Conservation (phyloP, 495 filamentous ascomycete species). For the Neurospora terricola region DNA sequence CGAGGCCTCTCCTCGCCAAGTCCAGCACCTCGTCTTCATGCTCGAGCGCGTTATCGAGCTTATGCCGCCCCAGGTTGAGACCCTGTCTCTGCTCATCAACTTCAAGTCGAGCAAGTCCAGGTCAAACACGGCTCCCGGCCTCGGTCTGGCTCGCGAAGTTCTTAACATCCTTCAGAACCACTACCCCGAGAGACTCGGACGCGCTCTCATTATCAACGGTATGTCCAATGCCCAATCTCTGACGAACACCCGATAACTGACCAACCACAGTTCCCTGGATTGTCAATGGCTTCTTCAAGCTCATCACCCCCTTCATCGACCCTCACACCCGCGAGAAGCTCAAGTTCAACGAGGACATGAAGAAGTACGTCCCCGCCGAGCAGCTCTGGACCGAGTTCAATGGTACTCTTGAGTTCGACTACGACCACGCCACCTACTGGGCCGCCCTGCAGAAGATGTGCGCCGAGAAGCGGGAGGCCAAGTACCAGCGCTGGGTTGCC, state of each 20-base stretch:
- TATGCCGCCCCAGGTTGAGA: slow-evolving; percentile 79
- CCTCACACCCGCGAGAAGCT: slow-evolving; percentile 84
- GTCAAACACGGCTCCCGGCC: slow-evolving; percentile 62
- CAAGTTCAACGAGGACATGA: slow-evolving; percentile 85
- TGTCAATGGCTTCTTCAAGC: slow-evolving; percentile 83
- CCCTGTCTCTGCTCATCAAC: slow-evolving; percentile 74
- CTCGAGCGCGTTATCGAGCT: slow-evolving; percentile 81
- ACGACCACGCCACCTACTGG: slow-evolving; percentile 85
- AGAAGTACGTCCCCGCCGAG: slow-evolving; percentile 60
- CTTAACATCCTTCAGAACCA: slow-evolving; percentile 86
- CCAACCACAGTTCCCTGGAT: slow-evolving; percentile 68
- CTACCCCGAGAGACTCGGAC: slow-evolving; percentile 87
- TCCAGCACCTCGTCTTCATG: slow-evolving; percentile 93
- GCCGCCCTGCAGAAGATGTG: slow-evolving; percentile 65
- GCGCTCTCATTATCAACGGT: slow-evolving; percentile 81
- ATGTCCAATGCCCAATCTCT: slow-evolving; percentile 22
- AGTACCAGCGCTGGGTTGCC: slow-evolving; percentile 61
- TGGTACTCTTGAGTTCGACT: slow-evolving; percentile 67
- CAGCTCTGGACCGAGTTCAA: slow-evolving; percentile 65
- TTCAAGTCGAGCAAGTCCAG: slow-evolving; percentile 62
- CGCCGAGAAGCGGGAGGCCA: slow-evolving; percentile 46
- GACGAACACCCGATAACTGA: slow-evolving; percentile 1
- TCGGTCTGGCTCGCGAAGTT: slow-evolving; percentile 67
- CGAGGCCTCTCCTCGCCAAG: slow-evolving; percentile 73
- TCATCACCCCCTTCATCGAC: slow-evolving; percentile 94